Evolutionary conservation across 1,284 basidiomycete species (phyloP).

Genomic region (Naganishia cerealis): DNA sequence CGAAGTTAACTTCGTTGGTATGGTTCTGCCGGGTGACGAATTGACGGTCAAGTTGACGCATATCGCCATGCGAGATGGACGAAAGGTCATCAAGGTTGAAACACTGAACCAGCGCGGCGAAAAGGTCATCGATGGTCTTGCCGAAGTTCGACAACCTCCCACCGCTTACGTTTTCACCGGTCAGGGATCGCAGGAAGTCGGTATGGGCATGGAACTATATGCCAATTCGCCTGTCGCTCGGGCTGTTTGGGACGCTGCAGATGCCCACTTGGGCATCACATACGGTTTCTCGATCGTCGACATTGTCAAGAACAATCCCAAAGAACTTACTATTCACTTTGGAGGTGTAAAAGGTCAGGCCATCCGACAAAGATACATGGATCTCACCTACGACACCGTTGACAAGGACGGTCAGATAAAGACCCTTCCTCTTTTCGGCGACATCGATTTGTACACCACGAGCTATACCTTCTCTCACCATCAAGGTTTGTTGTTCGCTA

Average conservation of each 20-base stretch:
- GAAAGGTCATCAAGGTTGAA: constrained; percentile 87
- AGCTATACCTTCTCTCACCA: constrained; percentile 97
- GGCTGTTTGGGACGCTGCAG: constrained; percentile 95
- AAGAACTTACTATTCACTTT: constrained; percentile 96
- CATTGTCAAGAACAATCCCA: constrained; percentile 96
- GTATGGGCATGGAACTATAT: constrained; percentile 99
- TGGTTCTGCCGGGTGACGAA: constrained; percentile 92
- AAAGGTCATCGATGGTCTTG: constrained; percentile 86
- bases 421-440: constrained; percentile 88
- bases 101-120: constrained; percentile 82
- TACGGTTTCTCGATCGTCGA: constrained; percentile 97
- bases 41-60: constrained; percentile 86
- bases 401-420: constrained; percentile 93
- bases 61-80: constrained; percentile 84
- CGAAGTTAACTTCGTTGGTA: constrained; percentile 89
- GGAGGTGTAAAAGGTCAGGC: constrained; percentile 98
- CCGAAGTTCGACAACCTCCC: constrained; percentile 86
- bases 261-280: constrained; percentile 85
- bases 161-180: constrained; percentile 98
- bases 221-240: constrained; percentile 86
- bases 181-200: constrained; percentile 95
- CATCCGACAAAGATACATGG: constrained; percentile 97
- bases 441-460: constrained; percentile 86
- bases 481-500: constrained; percentile 90
- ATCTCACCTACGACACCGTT: constrained; percentile 95